These are phyloP conservation scores for Oryza coarctata DNA, from an alignment of 176 grass and related monocot species.

Conservation along the genomic window DNA sequence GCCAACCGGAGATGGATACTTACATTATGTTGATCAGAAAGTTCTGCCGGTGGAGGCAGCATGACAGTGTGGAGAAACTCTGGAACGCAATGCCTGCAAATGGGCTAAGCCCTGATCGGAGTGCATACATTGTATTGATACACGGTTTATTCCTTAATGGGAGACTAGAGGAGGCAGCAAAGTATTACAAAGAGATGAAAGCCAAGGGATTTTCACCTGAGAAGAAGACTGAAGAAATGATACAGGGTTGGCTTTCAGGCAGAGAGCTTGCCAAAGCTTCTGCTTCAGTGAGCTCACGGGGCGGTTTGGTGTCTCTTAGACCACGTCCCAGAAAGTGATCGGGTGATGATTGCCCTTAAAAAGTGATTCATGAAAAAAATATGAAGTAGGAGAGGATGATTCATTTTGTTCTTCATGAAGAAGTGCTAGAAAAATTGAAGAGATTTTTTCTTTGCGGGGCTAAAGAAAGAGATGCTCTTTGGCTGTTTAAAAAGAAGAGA, in stretches of 20 bases:
- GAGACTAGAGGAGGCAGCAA: constrained; percentile 57
- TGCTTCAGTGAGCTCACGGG: constrained; percentile 2
- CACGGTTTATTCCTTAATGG: constrained; percentile 81
- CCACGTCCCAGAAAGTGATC: constrained; percentile 26
- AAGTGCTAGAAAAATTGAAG: constrained; percentile 2
- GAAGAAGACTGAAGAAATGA: constrained; percentile 73
- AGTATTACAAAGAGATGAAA: constrained; percentile 82
- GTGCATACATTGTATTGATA: constrained; percentile 74
- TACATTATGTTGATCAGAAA: constrained; percentile 89
- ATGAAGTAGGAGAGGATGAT: neutral
- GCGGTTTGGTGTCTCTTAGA: constrained; percentile 30
- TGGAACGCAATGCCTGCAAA: constrained; percentile 75
- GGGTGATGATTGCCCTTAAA: constrained; percentile 1
- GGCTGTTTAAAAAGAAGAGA: neutral
- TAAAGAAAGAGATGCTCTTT: neutral
- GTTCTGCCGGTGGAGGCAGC: constrained; percentile 69
- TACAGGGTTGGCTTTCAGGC: constrained; percentile 61
- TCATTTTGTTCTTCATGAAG: neutral
- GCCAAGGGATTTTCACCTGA: constrained; percentile 67
- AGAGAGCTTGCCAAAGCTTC: constrained; percentile 42
- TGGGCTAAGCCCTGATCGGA: constrained; percentile 66
- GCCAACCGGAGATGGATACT: constrained; percentile 55
- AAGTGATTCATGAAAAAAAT: neutral
- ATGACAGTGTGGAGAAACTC: constrained; percentile 60
- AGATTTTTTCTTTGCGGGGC: neutral